A percentile compares a stretch with the other conserved stretches of the same genome.
phyloP scores from a whole-genome alignment of 257 asterid species.

The Solanum medicagineum region DNA sequence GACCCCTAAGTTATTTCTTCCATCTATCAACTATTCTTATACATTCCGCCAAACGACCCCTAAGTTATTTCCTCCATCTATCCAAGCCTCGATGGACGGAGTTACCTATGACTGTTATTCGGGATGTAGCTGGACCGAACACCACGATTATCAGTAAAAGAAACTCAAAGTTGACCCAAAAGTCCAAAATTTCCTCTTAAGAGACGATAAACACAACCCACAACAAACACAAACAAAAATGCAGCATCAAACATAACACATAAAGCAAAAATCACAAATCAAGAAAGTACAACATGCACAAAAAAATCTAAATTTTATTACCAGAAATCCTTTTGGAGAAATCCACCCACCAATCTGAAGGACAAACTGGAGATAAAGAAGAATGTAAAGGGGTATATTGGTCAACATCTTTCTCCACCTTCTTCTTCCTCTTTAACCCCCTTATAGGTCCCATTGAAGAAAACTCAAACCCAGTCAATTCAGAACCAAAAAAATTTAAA shows the following conservation, averaged over 20 bases:
- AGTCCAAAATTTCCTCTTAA: background rate
- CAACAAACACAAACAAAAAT: background rate
- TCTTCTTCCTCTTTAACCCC: constrained; percentile 7
- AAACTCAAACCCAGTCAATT: background rate
- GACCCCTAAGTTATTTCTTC: background rate
- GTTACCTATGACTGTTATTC: background rate
- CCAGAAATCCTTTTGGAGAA: constrained; percentile 11
- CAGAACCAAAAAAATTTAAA: background rate
- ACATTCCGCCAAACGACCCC: too few relatives aligned
- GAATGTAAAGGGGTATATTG: background rate
- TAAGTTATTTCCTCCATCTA: background rate
- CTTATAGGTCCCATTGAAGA: constrained; percentile 14
- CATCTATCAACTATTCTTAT: background rate
- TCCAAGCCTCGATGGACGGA: background rate
- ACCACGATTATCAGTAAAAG: background rate
- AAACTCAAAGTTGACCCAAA: background rate
- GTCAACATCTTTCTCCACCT: constrained; percentile 1
- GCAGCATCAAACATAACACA: background rate
- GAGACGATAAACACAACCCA: background rate
- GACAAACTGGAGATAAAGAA: background rate
- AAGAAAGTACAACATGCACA: background rate
- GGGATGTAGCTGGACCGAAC: background rate
- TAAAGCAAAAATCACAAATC: background rate
- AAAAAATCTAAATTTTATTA: background rate
- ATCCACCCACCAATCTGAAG: constrained; percentile 20